These are phyloP conservation scores for Lactarius pseudohatsudake DNA, from an alignment of 768 basidiomycete species.

Conservation along the genomic window DNA sequence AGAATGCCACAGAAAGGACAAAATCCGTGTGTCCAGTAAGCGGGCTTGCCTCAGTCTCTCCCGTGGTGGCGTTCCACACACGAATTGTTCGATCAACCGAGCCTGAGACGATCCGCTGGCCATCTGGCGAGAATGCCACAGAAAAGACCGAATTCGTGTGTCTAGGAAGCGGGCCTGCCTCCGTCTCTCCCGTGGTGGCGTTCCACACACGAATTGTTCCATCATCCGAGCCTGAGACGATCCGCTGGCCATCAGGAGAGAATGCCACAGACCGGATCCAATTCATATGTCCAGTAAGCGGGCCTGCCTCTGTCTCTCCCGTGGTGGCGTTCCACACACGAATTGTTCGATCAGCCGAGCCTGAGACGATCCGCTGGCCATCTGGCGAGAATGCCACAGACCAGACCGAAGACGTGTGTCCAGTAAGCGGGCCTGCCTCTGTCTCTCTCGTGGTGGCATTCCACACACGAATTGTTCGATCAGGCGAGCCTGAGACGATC, in stretches of 20 bases:
- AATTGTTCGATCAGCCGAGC: not conserved
- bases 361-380: not conserved
- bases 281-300: not conserved
- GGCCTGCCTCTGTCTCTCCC: not conserved
- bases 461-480: too few relatives aligned
- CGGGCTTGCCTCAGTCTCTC: too few relatives aligned
- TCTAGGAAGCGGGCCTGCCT: not conserved
- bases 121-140: too few relatives aligned
- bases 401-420: not conserved
- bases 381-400: not conserved
- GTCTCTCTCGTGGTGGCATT: too few relatives aligned
- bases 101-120: too few relatives aligned
- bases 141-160: not conserved
- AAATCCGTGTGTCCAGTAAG: too few relatives aligned
- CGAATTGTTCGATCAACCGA: too few relatives aligned
- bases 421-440: not conserved
- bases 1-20: too few relatives aligned
- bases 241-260: not conserved
- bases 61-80: too few relatives aligned
- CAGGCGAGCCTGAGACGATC: too few relatives aligned
- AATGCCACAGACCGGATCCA: not conserved
- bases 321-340: not conserved
- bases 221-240: not conserved
- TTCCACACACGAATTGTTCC: not conserved
- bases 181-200: not conserved